Evolutionary conservation across 768 basidiomycete species (phyloP).

Genomic region (Tulasnella sp.): DNA sequence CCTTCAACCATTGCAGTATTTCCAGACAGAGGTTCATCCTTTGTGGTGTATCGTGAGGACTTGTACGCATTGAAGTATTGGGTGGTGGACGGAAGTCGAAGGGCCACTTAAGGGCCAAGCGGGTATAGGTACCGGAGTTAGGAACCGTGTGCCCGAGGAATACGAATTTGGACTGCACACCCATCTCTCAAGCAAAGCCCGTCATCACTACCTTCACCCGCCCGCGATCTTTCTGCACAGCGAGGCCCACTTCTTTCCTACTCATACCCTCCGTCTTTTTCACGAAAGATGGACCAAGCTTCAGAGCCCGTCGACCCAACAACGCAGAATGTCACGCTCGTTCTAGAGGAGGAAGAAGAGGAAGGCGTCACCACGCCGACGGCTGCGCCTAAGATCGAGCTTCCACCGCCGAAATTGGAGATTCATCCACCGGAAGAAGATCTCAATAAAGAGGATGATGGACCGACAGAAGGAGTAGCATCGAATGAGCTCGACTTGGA

Average conservation of each 20-base stretch:
- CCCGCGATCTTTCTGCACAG: background rate
- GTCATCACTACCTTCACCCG: background rate
- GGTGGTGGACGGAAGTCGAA: no score
- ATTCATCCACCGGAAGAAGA: conserved; percentile 23
- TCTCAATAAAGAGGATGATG: conserved; percentile 1
- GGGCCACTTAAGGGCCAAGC: background rate
- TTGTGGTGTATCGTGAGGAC: no score
- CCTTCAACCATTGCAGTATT: no score
- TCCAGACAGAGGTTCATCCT: no score
- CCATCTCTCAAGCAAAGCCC: background rate
- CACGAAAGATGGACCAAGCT: background rate
- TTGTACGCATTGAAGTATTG: no score
- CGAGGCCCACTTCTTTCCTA: background rate
- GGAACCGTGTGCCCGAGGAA: background rate
- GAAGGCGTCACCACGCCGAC: conserved; percentile 11
- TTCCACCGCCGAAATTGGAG: conserved; percentile 18
- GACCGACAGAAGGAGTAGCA: background rate
- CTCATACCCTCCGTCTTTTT: background rate
- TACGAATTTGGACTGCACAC: conserved; percentile 2
- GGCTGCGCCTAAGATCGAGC: background rate
- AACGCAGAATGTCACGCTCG: background rate
- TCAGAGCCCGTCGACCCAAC: background rate
- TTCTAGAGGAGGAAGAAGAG: background rate
- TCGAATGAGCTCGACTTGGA: background rate
- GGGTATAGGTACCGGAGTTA: background rate